Base-by-base conservation (phyloP, 139 green algal species). In the Diplosphaera chodatii region DNA sequence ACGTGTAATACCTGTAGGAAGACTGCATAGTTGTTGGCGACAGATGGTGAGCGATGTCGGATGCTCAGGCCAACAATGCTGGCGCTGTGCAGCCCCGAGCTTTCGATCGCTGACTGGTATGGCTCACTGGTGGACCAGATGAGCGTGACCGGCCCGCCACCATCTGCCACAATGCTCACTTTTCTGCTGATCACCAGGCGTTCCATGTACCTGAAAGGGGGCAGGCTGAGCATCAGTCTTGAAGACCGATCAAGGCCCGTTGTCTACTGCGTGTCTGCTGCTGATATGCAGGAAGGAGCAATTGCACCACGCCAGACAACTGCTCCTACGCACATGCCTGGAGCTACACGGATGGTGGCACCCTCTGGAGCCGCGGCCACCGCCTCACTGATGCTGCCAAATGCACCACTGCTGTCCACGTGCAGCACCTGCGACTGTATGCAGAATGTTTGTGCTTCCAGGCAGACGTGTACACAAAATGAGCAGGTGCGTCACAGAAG, bases 11-110 rank as follows among this genome's bases (percentile, higher is more conserved):
- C 33, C 31, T 69, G 55, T 2, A 87, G 65, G 27, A 70, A 72
- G 0, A 88, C 78, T 10, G 74, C 83, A 29, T 85, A 88, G 72
- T 88, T 88, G 74, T 87, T 87, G 29, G 83, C 83, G 0, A 88
- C 71, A 21, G 70, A 81, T 4, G 75, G 75, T 33, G 70, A 81
- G 8, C 56, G 48, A 71, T 88, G 83, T 27, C 71, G 65, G 6
- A 87, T 65, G 20, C 64, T 73, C 23, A 87, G 71, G 23, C 76
- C 75, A 6, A 30, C n/a, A 22, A 78, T n/a, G 2, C n/a, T 10
- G 59, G 59, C 59, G 48, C 48, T 18, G 48, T 59, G 48, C 48
- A n/a, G 8, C 10, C 48, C 48, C 13, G 3, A 25, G 48, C 48
- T 59, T 3, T 59, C 48, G 16, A 59, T 25, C 3, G 48, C 16